A percentile compares a stretch with the other conserved stretches of the same genome.
Conservation (phyloP, 345 rosid species). For the Brassica incana region DNA sequence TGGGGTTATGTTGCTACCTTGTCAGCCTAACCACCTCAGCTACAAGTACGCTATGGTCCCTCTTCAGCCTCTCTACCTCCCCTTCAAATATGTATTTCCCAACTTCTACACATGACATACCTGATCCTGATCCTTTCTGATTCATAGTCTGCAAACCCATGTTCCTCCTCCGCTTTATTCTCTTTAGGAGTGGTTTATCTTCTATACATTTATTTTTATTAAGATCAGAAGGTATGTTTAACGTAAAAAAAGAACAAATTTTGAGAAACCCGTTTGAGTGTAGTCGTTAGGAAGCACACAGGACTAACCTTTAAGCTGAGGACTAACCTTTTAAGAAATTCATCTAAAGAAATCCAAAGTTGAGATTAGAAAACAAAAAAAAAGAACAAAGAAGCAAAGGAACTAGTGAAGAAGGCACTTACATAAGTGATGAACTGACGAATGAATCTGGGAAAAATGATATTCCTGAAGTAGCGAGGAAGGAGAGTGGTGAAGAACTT, state of each 20-base stretch:
- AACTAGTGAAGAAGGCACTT: conserved; percentile 20
- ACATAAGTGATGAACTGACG: conserved; percentile 81
- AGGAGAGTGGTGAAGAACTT: conserved; percentile 53
- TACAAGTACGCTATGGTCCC: conserved; percentile 56
- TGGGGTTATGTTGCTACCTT: conserved; percentile 68
- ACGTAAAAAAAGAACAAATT: not conserved
- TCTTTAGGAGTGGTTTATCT: not conserved
- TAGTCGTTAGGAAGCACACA: conserved; percentile 8
- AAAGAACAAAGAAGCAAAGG: not conserved
- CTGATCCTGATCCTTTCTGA: conserved; percentile 46
- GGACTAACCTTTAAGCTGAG: conserved; percentile 11
- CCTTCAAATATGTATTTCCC: conserved; percentile 66
- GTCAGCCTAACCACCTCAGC: conserved; percentile 59
- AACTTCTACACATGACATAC: conserved; percentile 57
- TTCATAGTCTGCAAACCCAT: conserved; percentile 32
- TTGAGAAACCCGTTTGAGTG: not conserved
- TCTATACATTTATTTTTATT: not conserved
- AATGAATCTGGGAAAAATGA: conserved; percentile 70
- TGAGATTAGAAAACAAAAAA: conserved; percentile 5
- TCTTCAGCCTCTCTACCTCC: conserved; percentile 62
- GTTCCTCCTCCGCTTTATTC: conserved; percentile 53
- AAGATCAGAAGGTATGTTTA: not conserved
- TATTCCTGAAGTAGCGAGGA: conserved; percentile 69
- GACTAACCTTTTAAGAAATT: conserved; percentile 23
- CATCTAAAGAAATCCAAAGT: conserved; percentile 32